Conservation (phyloP, 2,329 filamentous ascomycete genomes). For the Conoideocrella luteorostrata region DNA sequence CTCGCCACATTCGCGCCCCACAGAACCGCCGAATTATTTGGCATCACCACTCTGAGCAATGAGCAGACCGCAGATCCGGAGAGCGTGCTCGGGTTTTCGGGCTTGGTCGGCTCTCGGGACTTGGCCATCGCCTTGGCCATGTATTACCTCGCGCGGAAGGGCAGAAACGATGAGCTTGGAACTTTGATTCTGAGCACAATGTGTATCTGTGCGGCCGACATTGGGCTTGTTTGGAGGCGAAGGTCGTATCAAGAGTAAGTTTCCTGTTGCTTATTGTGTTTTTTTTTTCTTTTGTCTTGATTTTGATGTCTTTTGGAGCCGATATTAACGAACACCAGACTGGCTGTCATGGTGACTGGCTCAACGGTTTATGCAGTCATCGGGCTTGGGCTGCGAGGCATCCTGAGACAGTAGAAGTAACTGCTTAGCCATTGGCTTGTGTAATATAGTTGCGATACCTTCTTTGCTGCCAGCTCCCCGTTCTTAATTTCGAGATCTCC, state of each 20-base stretch:
- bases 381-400: too few relatives aligned
- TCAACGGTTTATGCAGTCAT: too few relatives aligned
- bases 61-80: not conserved
- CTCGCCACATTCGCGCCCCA: slow-evolving; percentile 8
- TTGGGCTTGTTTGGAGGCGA: slow-evolving; percentile 12
- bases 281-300: too few relatives aligned
- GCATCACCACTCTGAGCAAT: slow-evolving; percentile 6
- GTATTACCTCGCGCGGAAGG: too few relatives aligned
- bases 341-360: too few relatives aligned
- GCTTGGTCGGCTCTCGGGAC: slow-evolving; percentile 12
- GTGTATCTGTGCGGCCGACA: slow-evolving; percentile 12
- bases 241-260: not conserved
- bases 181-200: slow-evolving; percentile 14
- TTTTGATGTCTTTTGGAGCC: too few relatives aligned
- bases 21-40: slow-evolving; percentile 11
- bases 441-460: too few relatives aligned
- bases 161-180: slow-evolving; percentile 15
- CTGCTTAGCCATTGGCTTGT: too few relatives aligned
- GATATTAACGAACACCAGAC: too few relatives aligned
- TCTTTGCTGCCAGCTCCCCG: too few relatives aligned
- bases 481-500: too few relatives aligned
- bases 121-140: slow-evolving; percentile 11
- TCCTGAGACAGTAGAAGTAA: too few relatives aligned
- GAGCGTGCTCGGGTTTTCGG: slow-evolving; percentile 3
- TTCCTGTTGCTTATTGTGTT: not conserved